phyloP scores from a whole-genome alignment of 257 asterid species.

The Solanum ossicruentum region DNA sequence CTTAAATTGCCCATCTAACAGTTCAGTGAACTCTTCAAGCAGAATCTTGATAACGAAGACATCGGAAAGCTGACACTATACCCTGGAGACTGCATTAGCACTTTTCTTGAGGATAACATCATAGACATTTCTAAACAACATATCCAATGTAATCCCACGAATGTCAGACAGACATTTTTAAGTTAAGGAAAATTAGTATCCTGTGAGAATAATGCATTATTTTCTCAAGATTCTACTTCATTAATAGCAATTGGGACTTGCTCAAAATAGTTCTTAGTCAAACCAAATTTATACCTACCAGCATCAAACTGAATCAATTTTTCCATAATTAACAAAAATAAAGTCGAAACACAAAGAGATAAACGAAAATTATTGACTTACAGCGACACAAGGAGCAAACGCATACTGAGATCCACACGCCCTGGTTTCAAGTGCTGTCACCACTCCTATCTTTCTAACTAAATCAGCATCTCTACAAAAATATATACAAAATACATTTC shows the following conservation, averaged over 20 bases:
- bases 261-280: background rate
- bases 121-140: background rate
- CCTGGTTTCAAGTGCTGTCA: slow-evolving; percentile 90
- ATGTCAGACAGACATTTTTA: background rate
- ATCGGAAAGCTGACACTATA: background rate
- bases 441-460: slow-evolving; percentile 67
- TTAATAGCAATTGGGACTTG: background rate
- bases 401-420: slow-evolving; percentile 85
- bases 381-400: slow-evolving; percentile 99
- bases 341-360: background rate
- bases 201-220: background rate
- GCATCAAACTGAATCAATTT: background rate
- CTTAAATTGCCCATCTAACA: background rate
- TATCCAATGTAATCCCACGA: background rate
- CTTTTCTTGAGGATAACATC: background rate
- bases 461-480: slow-evolving; percentile 56
- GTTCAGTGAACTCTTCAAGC: background rate
- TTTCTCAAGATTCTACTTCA: background rate
- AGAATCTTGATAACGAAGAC: background rate
- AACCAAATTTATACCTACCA: background rate
- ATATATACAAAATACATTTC: background rate
- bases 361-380: slow-evolving; percentile 20
- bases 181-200: background rate
- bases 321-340: background rate
- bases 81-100: background rate